Conservation (phyloP, 2,329 filamentous ascomycete species). For the Dothistroma pini region DNA sequence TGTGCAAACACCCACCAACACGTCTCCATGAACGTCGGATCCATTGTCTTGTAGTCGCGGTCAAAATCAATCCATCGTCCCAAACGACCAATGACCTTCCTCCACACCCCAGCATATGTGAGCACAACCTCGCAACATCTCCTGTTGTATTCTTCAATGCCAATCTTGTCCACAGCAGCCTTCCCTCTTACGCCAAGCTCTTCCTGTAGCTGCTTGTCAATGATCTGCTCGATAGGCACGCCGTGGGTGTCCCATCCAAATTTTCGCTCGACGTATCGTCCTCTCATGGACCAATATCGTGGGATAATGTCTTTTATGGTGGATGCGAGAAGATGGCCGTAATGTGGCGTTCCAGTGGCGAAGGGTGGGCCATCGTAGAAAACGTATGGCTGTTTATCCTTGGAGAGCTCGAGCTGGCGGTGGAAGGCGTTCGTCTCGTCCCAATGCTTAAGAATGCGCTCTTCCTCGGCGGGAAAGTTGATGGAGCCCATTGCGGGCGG, state of each 20-base stretch:
- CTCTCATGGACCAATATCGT: conserved; percentile 96
- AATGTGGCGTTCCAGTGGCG: conserved; percentile 59
- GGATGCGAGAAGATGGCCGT: conserved; percentile 77
- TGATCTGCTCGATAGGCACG: conserved; percentile 92
- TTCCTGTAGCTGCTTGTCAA: conserved; percentile 72
- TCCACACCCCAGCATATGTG: conserved; percentile 84
- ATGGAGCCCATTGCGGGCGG: conserved; percentile 47
- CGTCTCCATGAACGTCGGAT: conserved; percentile 91
- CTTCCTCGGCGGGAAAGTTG: conserved; percentile 89
- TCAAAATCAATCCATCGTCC: conserved; percentile 98
- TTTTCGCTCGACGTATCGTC: conserved; percentile 82
- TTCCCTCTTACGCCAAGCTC: conserved; percentile 77
- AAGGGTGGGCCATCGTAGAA: conserved; percentile 75
- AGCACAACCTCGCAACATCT: conserved; percentile 93
- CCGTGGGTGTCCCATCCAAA: conserved; percentile 98
- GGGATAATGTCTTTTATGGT: conserved; percentile 98
- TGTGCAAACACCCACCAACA: conserved; percentile 98
- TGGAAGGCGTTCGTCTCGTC: conserved; percentile 89
- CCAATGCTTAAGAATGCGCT: conserved; percentile 80
- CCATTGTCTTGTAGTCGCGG: conserved; percentile 98
- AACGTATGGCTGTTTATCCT: conserved; percentile 78
- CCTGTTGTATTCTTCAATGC: conserved; percentile 83
- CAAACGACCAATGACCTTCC: conserved; percentile 78
- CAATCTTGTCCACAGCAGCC: conserved; percentile 80
- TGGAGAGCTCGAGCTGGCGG: conserved; percentile 79